A percentile compares a stretch with the other conserved stretches of the same genome.
These are phyloP conservation scores for Pelargonium cotyledonis DNA, from an alignment of 441 rosid genomes.

Conservation along the genomic window DNA sequence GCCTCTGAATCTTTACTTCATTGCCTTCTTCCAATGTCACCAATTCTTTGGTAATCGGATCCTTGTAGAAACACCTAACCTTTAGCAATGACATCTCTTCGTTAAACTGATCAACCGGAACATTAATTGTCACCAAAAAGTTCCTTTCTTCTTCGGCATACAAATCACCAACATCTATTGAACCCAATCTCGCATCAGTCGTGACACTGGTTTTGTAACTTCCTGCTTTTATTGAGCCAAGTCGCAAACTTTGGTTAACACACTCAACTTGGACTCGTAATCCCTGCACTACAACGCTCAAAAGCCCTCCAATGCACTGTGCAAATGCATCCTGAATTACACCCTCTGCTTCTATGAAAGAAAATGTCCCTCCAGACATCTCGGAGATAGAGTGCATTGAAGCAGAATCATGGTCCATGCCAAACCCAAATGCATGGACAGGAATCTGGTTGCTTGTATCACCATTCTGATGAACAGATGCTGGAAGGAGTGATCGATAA, in stretches of 20 bases:
- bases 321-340: constrained; percentile 14
- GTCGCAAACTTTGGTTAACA: constrained; percentile 1
- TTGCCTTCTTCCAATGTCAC: constrained; percentile 14
- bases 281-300: constrained; percentile 15
- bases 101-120: not conserved
- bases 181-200: constrained; percentile 7
- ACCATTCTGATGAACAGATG: not conserved
- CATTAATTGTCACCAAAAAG: constrained; percentile 2
- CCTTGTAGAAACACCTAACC: constrained; percentile 13
- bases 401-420: constrained; percentile 7
- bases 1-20: constrained; percentile 20
- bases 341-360: constrained; percentile 4
- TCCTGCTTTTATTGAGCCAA: constrained; percentile 14
- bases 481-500: not conserved
- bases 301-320: constrained; percentile 11
- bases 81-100: constrained; percentile 12
- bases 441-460: not conserved
- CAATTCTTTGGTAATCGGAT: constrained; percentile 15
- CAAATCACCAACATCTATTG: not conserved
- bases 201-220: constrained; percentile 14
- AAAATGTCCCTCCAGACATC: constrained; percentile 1
- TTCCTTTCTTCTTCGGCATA: constrained; percentile 5
- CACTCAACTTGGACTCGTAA: constrained; percentile 13
- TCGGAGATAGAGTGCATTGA: constrained; percentile 4
- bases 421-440: constrained; percentile 7